Evolutionary conservation across 2,329 filamentous ascomycete species (phyloP), one percentile per base, ranked within the genome.

Genomic region (Tricladium varicosporioides): DNA sequence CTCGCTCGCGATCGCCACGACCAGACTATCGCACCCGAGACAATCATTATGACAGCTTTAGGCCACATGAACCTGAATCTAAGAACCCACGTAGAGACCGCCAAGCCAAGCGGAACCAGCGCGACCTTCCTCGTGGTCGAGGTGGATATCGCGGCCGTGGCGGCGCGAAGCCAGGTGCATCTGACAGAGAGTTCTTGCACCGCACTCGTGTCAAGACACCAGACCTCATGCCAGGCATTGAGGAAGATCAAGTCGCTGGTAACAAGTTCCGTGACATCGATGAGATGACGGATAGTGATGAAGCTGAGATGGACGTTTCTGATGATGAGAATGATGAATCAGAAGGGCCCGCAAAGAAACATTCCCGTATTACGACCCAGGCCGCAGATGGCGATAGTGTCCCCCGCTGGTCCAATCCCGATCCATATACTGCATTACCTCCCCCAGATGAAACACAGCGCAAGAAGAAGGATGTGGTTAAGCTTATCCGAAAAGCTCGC

Each of bases 381-480:
- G 69, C 74, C n/a, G 68, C 72, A 18, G 76, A 74, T 60, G 69
- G 78, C 54, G 74, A 76, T 13, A 64, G 67, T 53, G 73, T 71
- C 5, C 91, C 92, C 2, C 92, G 89, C 71, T 97, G 93, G 93
- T 96, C 92, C 4, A 97, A 97, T 65, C 92, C 93, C 2, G 93
- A 97, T 70, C 92, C 92, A 0, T 97, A 97, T 73, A 96, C 91
- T 5, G 89, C 85, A 1, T 78, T 96, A 9, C 93, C 93, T 8
- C 92, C 91, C 5, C 83, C 86, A 0, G 88, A 92, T 62, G 88
- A 92, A 54, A 79, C 77, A 5, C 79, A 83, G 42, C 81, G 82
- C 16, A 95, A 94, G 74, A 91, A 88, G 72, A 87, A 85, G 64
- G 92, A 97, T 63, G 87, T 97, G 42, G 90, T 97, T 36, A 90